Conservation (phyloP, 2,329 filamentous ascomycete species). For the Fusarium multiceps region DNA sequence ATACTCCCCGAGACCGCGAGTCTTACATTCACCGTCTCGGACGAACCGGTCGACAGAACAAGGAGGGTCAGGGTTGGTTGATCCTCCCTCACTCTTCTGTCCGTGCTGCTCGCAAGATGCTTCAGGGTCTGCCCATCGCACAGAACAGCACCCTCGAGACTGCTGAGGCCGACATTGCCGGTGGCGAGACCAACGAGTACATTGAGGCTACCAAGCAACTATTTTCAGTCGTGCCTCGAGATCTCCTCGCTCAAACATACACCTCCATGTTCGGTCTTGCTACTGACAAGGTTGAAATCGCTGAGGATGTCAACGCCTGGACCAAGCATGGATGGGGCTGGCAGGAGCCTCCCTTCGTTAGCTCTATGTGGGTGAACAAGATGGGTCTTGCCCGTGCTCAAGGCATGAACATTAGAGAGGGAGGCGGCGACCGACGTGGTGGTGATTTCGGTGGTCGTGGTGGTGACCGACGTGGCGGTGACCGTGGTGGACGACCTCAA, state of each 20-base stretch:
- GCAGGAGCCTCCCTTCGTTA: slow-evolving; percentile 58
- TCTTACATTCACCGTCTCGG: slow-evolving; percentile 82
- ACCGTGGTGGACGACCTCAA: slow-evolving; percentile 21
- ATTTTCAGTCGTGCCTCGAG: slow-evolving; percentile 54
- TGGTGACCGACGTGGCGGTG: slow-evolving; percentile 3
- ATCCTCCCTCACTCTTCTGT: slow-evolving; percentile 69
- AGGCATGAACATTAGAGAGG: slow-evolving; percentile 51
- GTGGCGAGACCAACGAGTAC: slow-evolving; percentile 58
- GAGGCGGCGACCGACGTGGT: slow-evolving; percentile 21
- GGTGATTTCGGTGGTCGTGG: background rate
- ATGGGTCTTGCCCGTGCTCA: slow-evolving; percentile 47
- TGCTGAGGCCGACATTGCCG: slow-evolving; percentile 64
- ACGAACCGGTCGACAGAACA: slow-evolving; percentile 79
- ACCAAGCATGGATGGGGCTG: slow-evolving; percentile 63
- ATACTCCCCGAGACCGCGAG: slow-evolving; percentile 72
- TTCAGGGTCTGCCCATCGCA: slow-evolving; percentile 71
- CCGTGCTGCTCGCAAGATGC: slow-evolving; percentile 58
- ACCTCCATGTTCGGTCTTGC: slow-evolving; percentile 66
- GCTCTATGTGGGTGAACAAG: slow-evolving; percentile 43
- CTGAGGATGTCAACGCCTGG: slow-evolving; percentile 67
- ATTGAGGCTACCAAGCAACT: slow-evolving; percentile 52
- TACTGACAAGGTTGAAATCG: slow-evolving; percentile 54
- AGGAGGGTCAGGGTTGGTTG: slow-evolving; percentile 77
- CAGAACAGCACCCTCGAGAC: slow-evolving; percentile 63
- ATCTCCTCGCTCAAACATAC: slow-evolving; percentile 60